Evolutionary conservation across 176 grass and related monocot genomes (phyloP).

Genomic region (Phoenix dactylifera): DNA sequence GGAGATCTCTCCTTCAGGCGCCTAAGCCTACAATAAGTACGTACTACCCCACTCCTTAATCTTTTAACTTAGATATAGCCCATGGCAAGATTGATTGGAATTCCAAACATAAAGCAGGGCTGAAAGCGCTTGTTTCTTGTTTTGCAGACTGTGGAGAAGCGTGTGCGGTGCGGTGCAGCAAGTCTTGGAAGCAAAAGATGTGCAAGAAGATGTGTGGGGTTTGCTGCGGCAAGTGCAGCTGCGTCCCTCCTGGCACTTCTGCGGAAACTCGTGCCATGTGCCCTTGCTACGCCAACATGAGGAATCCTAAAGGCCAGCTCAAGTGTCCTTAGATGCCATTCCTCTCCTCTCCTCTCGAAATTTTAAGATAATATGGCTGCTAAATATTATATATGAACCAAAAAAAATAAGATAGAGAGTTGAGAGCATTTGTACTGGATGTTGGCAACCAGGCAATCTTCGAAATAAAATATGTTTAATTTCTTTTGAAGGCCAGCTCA

Average conservation of each 20-base stretch:
- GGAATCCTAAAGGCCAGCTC: constrained; percentile 9
- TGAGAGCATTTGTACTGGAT: no score
- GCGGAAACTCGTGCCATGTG: constrained; percentile 47
- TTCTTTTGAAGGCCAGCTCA: background rate
- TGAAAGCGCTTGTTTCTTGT: no score
- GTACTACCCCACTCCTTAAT: no score
- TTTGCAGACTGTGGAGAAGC: constrained; percentile 33
- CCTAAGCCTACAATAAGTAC: no score
- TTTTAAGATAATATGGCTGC: no score
- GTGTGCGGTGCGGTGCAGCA: constrained; percentile 46
- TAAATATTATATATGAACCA: no score
- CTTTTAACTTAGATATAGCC: no score
- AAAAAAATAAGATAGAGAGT: no score
- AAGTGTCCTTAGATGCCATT: constrained; percentile 21
- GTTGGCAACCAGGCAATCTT: no score
- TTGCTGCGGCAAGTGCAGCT: constrained; percentile 65
- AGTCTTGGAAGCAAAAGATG: constrained; percentile 76
- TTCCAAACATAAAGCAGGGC: no score
- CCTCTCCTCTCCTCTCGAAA: background rate
- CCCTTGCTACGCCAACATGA: constrained; percentile 42
- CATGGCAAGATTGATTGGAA: no score
- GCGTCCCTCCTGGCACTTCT: constrained; percentile 65
- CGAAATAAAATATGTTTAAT: no score
- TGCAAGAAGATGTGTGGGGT: constrained; percentile 65
- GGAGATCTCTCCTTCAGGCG: constrained; percentile 42